Evolutionary conservation across 345 rosid genomes (phyloP).

Genomic region (Clarkia xantiana): DNA sequence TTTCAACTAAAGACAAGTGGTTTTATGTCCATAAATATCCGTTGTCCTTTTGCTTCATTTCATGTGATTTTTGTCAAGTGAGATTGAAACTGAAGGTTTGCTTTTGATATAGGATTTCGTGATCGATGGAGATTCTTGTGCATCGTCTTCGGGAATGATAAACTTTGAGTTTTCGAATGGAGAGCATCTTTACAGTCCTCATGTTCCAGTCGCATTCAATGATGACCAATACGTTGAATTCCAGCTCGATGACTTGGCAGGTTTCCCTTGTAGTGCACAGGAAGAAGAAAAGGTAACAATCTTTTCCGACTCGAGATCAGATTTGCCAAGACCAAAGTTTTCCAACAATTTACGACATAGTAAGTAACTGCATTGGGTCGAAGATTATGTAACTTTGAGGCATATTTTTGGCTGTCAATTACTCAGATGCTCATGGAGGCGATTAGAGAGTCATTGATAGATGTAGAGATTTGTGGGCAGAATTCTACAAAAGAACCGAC

Average conservation of each 20-base stretch:
- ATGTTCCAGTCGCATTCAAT: constrained; percentile 36
- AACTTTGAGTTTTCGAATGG: constrained; percentile 67
- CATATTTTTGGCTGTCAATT: too few species aligned
- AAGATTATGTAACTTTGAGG: neutral
- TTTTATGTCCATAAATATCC: too few species aligned
- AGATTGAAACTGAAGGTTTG: neutral
- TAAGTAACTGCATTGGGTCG: too few species aligned
- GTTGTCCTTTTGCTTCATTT: neutral
- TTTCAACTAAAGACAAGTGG: too few species aligned
- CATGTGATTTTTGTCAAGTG: neutral
- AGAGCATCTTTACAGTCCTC: constrained; percentile 36
- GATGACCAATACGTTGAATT: constrained; percentile 77
- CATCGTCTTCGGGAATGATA: constrained; percentile 73
- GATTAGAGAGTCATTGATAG: constrained; percentile 52
- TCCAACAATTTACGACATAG: too few species aligned
- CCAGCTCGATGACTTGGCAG: constrained; percentile 61
- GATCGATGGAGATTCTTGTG: constrained; percentile 18
- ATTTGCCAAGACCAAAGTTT: too few species aligned
- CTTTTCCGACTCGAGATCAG: too few species aligned
- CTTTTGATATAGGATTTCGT: constrained; percentile 38
- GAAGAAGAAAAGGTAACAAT: constrained; percentile 76
- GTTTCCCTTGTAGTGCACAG: constrained; percentile 57
- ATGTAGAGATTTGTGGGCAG: constrained; percentile 26
- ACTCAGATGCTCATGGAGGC: constrained; percentile 91
- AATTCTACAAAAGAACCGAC: constrained; percentile 18